Evolutionary conservation across 805 yeast genomes (phyloP).

Genomic region (Pichia gijzeniarum): DNA sequence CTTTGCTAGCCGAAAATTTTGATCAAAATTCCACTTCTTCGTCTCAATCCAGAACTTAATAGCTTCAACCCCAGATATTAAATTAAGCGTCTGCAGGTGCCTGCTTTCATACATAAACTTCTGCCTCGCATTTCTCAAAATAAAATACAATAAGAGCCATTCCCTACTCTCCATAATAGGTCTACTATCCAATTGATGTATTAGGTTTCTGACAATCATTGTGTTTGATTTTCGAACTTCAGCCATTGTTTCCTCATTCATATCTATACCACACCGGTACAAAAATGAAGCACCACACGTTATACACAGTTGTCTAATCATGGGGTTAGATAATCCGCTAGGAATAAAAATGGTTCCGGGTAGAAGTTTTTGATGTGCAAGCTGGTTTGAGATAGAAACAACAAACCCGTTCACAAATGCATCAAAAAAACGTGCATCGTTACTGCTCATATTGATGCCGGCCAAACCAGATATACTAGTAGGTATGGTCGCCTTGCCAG

Average conservation of each 20-base stretch:
- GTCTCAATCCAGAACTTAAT: slow-evolving; percentile 26
- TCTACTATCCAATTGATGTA: slow-evolving; percentile 19
- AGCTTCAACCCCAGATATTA: slow-evolving; percentile 33
- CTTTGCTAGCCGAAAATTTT: too few relatives aligned
- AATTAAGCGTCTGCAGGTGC: slow-evolving; percentile 29
- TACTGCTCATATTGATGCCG: not conserved
- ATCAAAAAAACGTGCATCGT: slow-evolving; percentile 18
- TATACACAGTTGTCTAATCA: slow-evolving; percentile 30
- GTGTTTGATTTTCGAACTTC: slow-evolving; percentile 16
- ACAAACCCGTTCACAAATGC: slow-evolving; percentile 37
- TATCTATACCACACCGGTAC: slow-evolving; percentile 9
- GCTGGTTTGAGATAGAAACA: slow-evolving; percentile 36
- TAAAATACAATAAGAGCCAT: slow-evolving; percentile 37
- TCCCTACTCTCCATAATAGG: slow-evolving; percentile 29
- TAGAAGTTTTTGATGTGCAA: slow-evolving; percentile 35
- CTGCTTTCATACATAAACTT: slow-evolving; percentile 28
- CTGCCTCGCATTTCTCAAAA: slow-evolving; percentile 34
- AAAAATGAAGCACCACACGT: slow-evolving; percentile 38
- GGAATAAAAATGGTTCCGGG: slow-evolving; percentile 37
- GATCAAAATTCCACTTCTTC: not conserved
- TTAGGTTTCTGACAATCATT: slow-evolving; percentile 13
- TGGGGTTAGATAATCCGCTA: slow-evolving; percentile 25
- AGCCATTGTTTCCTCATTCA: slow-evolving; percentile 20
- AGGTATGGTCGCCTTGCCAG: not conserved
- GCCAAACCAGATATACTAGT: not conserved